These are phyloP conservation scores for Nidularia sp. DNA, from an alignment of 768 basidiomycete species.

Conservation along the genomic window DNA sequence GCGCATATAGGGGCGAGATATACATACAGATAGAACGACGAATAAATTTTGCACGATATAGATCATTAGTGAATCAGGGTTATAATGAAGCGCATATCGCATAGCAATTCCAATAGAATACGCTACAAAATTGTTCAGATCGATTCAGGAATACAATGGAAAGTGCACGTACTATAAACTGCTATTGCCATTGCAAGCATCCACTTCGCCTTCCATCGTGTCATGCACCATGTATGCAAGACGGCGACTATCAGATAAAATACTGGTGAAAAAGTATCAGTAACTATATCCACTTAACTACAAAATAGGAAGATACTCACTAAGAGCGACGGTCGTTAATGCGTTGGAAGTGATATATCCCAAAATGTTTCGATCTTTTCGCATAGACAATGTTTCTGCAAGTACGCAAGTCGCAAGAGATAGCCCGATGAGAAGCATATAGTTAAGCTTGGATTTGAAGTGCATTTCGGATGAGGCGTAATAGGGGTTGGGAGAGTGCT, in stretches of 20 bases:
- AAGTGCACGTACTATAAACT: slow-evolving; percentile 39
- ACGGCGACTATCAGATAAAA: slow-evolving; percentile 37
- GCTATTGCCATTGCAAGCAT: slow-evolving; percentile 66
- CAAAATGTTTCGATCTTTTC: too few relatives aligned
- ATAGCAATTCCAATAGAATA: slow-evolving; percentile 14
- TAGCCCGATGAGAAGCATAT: too few relatives aligned
- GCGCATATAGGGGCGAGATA: neutral
- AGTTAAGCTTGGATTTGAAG: too few relatives aligned
- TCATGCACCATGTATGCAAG: slow-evolving; percentile 36
- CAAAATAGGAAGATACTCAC: slow-evolving; percentile 19
- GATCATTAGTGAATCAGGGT: neutral
- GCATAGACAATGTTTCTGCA: too few relatives aligned
- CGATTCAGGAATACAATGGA: neutral
- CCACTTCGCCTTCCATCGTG: slow-evolving; percentile 45
- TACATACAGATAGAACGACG: neutral
- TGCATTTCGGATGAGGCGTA: too few relatives aligned
- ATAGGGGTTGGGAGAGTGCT: too few relatives aligned
- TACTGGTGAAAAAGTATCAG: slow-evolving; percentile 11
- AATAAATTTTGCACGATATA: neutral
- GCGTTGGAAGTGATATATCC: slow-evolving; percentile 51
- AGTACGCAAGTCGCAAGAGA: too few relatives aligned
- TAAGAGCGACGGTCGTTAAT: slow-evolving; percentile 44
- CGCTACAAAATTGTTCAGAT: neutral
- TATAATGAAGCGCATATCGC: neutral
- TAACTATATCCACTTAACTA: neutral